Conservation (phyloP, 306 rosid species). For the Citrullus colocynthis region DNA sequence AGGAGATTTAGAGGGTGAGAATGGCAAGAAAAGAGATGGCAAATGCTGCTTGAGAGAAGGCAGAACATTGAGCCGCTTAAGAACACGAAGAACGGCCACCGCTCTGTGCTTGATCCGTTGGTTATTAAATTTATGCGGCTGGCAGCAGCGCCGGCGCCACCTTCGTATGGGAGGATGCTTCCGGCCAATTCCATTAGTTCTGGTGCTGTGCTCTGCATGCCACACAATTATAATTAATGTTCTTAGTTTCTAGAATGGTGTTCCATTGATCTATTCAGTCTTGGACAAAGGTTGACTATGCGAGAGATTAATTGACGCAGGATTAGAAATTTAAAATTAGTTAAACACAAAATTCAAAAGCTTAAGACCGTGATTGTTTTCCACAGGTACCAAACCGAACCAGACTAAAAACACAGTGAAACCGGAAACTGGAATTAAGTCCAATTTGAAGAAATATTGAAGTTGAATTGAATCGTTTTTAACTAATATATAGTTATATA, state of each 20-base stretch:
- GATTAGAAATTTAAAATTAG: too few relatives aligned
- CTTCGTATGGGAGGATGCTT: not conserved
- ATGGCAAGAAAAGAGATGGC: slow-evolving; percentile 93
- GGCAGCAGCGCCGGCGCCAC: not conserved
- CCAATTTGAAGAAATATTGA: too few relatives aligned
- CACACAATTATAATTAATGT: not conserved
- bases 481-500: too few relatives aligned
- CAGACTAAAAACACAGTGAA: too few relatives aligned
- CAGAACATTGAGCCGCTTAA: slow-evolving; percentile 86
- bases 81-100: slow-evolving; percentile 94
- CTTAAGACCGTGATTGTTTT: too few relatives aligned
- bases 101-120: slow-evolving; percentile 9
- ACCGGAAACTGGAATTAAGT: too few relatives aligned
- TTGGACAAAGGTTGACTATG: too few relatives aligned
- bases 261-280: too few relatives aligned
- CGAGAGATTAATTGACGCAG: too few relatives aligned
- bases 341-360: too few relatives aligned
- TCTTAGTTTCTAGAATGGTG: not conserved
- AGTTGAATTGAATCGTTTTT: too few relatives aligned
- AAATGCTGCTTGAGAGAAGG: slow-evolving; percentile 75
- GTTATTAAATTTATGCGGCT: not conserved
- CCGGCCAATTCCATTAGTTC: not conserved
- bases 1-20: slow-evolving; percentile 43
- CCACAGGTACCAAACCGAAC: too few relatives aligned
- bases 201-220: not conserved